A percentile compares a stretch with the other conserved stretches of the same genome.
phyloP scores from a whole-genome alignment of 2,329 filamentous ascomycete genomes.

The Albifimbria verrucaria region DNA sequence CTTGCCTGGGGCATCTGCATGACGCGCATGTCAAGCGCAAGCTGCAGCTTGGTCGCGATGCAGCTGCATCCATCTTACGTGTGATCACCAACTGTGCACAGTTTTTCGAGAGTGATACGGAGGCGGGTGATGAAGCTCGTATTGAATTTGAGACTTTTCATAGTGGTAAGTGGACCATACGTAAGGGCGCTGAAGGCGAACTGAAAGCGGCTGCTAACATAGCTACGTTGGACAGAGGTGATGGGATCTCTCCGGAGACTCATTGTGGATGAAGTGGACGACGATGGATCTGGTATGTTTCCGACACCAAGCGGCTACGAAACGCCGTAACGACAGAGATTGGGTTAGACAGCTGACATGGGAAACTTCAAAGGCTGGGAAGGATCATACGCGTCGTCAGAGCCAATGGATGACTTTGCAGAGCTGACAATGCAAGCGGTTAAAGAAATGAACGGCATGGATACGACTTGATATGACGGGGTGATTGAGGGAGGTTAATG shows the following conservation, averaged over 20 bases:
- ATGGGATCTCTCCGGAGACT: conserved; percentile 48
- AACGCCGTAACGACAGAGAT: conserved; percentile 17
- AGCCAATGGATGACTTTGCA: conserved; percentile 48
- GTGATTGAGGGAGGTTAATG: not conserved
- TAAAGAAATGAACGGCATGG: conserved; percentile 35
- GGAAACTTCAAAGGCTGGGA: conserved; percentile 46
- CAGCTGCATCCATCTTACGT: conserved; percentile 38
- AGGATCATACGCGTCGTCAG: conserved; percentile 51
- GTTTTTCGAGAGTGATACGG: conserved; percentile 34
- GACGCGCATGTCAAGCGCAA: conserved; percentile 42
- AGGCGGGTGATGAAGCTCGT: conserved; percentile 25
- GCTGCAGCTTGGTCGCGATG: conserved; percentile 38
- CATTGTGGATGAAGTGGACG: conserved; percentile 55
- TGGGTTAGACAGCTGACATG: conserved; percentile 20
- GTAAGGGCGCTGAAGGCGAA: too few relatives aligned
- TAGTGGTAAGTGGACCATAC: conserved; percentile 20
- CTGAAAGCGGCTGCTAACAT: conserved; percentile 3
- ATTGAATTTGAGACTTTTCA: conserved; percentile 22
- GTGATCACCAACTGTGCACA: conserved; percentile 39
- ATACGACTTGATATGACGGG: conserved; percentile 5
- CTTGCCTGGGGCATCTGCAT: conserved; percentile 43
- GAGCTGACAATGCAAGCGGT: conserved; percentile 42
- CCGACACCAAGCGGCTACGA: conserved; percentile 22
- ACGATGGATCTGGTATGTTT: conserved; percentile 57
- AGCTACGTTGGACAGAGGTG: conserved; percentile 29